Conservation (phyloP, 1,139 yeast genomes). For the Pichia sp. region DNA sequence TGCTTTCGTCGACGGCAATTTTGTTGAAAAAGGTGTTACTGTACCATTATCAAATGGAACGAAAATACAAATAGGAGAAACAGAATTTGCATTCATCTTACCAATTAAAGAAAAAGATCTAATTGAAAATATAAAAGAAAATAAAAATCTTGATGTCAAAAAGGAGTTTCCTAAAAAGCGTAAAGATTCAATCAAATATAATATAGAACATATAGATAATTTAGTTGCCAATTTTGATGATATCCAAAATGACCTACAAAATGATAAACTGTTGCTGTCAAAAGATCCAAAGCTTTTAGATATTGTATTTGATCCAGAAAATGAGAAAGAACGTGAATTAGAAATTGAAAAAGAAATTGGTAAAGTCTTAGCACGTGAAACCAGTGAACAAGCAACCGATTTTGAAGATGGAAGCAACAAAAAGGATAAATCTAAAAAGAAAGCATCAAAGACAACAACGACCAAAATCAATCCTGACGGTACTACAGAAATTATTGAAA, state of each 20-base stretch:
- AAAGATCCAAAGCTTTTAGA: slow-evolving; percentile 7
- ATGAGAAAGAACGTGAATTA: slow-evolving; percentile 8
- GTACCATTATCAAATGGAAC: slow-evolving; percentile 78
- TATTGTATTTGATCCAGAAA: slow-evolving; percentile 7
- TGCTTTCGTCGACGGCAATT: slow-evolving; percentile 86
- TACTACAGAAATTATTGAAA: not conserved
- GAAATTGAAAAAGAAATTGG: slow-evolving; percentile 18
- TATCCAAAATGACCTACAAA: slow-evolving; percentile 10
- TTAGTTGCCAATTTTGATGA: slow-evolving; percentile 15
- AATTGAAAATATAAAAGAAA: not conserved
- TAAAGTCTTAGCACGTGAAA: slow-evolving; percentile 15
- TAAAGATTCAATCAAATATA: slow-evolving; percentile 1
- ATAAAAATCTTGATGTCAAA: not conserved
- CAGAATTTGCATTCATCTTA: slow-evolving; percentile 76
- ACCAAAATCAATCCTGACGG: too few species aligned
- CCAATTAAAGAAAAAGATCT: slow-evolving; percentile 40
- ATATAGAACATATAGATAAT: slow-evolving; percentile 10
- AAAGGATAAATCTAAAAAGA: slow-evolving; percentile 1
- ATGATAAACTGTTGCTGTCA: slow-evolving; percentile 3
- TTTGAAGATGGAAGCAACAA: not conserved
- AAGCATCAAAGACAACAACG: not conserved
- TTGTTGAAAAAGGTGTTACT: slow-evolving; percentile 84
- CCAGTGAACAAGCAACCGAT: slow-evolving; percentile 6
- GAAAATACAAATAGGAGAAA: slow-evolving; percentile 87
- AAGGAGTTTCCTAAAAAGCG: not conserved